These are phyloP conservation scores for Yarrowia sp. DNA, from an alignment of 805 yeast species.

Conservation along the genomic window DNA sequence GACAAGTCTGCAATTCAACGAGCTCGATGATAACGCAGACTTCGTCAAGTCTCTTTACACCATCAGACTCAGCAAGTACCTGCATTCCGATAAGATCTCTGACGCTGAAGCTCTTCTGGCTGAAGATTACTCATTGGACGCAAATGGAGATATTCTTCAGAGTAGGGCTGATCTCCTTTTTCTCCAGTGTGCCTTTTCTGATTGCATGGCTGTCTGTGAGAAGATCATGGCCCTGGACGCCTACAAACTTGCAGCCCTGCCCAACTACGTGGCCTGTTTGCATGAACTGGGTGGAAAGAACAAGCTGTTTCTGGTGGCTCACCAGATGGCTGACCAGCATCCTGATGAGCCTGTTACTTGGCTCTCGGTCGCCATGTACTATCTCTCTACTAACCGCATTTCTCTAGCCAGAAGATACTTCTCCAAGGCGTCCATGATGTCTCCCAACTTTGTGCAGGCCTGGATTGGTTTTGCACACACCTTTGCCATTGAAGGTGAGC, in stretches of 20 bases:
- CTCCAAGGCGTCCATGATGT: slow-evolving; percentile 84
- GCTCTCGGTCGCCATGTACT: slow-evolving; percentile 92
- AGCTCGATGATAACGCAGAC: slow-evolving; percentile 80
- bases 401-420: slow-evolving; percentile 86
- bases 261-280: slow-evolving; percentile 81
- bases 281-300: slow-evolving; percentile 85
- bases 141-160: slow-evolving; percentile 71
- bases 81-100: slow-evolving; percentile 60
- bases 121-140: slow-evolving; percentile 74
- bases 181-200: slow-evolving; percentile 78
- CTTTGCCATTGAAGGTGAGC: slow-evolving; percentile 97
- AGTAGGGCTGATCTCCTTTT: slow-evolving; percentile 74
- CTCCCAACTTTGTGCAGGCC: slow-evolving; percentile 91
- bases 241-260: slow-evolving; percentile 72
- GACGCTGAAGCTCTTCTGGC: slow-evolving; percentile 70
- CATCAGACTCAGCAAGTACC: slow-evolving; percentile 74
- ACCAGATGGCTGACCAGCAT: slow-evolving; percentile 81
- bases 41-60: slow-evolving; percentile 78
- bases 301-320: slow-evolving; percentile 79
- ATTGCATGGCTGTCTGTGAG: slow-evolving; percentile 79
- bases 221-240: slow-evolving; percentile 59
- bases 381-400: slow-evolving; percentile 72
- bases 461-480: slow-evolving; percentile 99
- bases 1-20: slow-evolving; percentile 65
- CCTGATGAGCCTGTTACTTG: slow-evolving; percentile 86